These are phyloP conservation scores for Didymella keratinophila DNA, from an alignment of 2,329 filamentous ascomycete species.

Conservation along the genomic window DNA sequence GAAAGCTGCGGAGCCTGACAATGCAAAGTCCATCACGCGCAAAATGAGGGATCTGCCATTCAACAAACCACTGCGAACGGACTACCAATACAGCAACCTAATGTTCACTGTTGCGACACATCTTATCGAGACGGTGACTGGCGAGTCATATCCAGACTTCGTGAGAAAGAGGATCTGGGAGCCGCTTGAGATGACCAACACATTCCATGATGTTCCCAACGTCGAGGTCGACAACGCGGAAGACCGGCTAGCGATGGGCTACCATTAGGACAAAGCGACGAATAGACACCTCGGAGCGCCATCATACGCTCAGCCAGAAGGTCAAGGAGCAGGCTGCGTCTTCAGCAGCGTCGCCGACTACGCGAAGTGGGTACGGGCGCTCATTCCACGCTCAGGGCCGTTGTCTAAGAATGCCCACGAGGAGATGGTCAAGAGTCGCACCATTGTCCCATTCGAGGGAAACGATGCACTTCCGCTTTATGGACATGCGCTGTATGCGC, in stretches of 20 bases:
- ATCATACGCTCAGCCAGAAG: conserved; percentile 24
- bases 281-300: conserved; percentile 15
- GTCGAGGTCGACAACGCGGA: conserved; percentile 32
- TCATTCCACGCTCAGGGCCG: conserved; percentile 24
- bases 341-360: conserved; percentile 32
- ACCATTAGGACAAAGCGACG: conserved; percentile 22
- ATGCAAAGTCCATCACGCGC: conserved; percentile 24
- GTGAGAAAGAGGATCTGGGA: conserved; percentile 49
- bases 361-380: conserved; percentile 36
- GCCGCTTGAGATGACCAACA: conserved; percentile 52
- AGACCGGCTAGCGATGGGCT: conserved; percentile 21
- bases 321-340: conserved; percentile 35
- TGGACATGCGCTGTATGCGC: conserved; percentile 19
- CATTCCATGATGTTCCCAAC: conserved; percentile 47
- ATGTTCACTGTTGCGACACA: conserved; percentile 61
- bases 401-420: conserved; percentile 22
- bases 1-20: conserved; percentile 19
- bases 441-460: conserved; percentile 8
- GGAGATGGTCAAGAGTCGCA: conserved; percentile 27
- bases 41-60: conserved; percentile 56
- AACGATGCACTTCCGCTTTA: conserved; percentile 19
- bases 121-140: conserved; percentile 55
- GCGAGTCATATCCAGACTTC: conserved; percentile 41
- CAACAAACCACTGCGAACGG: conserved; percentile 52
- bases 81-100: conserved; percentile 61